These are phyloP conservation scores for Fusarium longipes DNA, from an alignment of 2,329 filamentous ascomycete species.

Conservation along the genomic window DNA sequence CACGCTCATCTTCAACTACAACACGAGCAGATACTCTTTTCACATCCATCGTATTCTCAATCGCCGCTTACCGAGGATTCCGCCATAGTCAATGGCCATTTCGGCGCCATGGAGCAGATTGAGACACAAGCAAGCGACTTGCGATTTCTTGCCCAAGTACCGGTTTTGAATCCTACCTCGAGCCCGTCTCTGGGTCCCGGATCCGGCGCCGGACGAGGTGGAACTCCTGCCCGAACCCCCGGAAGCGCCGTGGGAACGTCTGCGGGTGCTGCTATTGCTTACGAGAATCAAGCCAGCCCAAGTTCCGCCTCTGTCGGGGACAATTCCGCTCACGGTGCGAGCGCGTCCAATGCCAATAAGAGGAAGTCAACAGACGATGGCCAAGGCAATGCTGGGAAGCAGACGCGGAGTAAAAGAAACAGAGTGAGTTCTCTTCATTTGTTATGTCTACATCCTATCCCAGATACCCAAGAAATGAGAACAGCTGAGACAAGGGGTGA, in stretches of 20 bases:
- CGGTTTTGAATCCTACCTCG: constrained; percentile 44
- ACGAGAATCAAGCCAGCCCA: constrained; percentile 51
- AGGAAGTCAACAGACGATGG: constrained; percentile 58
- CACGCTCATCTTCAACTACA: constrained; percentile 20
- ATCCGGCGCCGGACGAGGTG: constrained; percentile 34
- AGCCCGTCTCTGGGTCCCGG: constrained; percentile 38
- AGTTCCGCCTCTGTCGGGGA: constrained; percentile 59
- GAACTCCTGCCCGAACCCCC: constrained; percentile 34
- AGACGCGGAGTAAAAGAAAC: constrained; percentile 70
- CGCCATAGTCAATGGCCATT: constrained; percentile 36
- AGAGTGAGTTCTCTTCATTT: constrained; percentile 56
- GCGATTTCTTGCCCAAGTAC: constrained; percentile 60
- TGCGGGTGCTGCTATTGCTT: constrained; percentile 48
- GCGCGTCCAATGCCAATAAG: constrained; percentile 48
- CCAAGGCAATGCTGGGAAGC: constrained; percentile 52
- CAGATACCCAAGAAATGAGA: constrained; percentile 14
- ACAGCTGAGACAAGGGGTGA: constrained; percentile 13
- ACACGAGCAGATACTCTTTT: constrained; percentile 14
- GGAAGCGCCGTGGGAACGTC: constrained; percentile 40
- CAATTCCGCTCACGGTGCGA: constrained; percentile 58
- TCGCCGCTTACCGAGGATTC: constrained; percentile 8
- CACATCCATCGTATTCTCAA: constrained; percentile 18
- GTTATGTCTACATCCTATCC: constrained; percentile 2
- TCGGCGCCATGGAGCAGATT: constrained; percentile 62
- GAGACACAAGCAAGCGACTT: constrained; percentile 66